Conservation (phyloP, 495 filamentous ascomycete genomes). For the Penicillium herquei region DNA sequence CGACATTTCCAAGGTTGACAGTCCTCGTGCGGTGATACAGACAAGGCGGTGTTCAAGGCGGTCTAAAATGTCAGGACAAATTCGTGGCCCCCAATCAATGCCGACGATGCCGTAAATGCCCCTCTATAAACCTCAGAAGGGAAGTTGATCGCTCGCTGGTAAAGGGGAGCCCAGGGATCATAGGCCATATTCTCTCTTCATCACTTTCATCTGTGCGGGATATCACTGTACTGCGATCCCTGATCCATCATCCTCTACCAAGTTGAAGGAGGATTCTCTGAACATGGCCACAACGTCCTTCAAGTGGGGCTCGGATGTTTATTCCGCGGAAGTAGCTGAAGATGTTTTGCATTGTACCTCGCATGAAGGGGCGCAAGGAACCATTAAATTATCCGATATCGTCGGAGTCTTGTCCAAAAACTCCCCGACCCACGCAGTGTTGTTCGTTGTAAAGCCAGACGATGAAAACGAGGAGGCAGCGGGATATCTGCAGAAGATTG, state of each 20-base stretch:
- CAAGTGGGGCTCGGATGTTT: not conserved
- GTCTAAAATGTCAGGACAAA: not conserved
- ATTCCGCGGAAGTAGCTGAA: constrained; percentile 8
- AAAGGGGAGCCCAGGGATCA: no score
- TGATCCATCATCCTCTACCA: no score
- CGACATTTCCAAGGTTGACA: no score
- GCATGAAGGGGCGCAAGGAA: constrained; percentile 11
- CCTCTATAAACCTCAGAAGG: no score
- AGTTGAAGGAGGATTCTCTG: no score
- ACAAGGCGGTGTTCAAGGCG: not conserved
- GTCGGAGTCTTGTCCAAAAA: constrained; percentile 23
- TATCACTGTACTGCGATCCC: no score
- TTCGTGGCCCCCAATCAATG: not conserved
- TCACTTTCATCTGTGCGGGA: no score
- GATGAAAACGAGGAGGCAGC: not conserved
- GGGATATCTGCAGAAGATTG: constrained; percentile 15
- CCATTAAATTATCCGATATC: constrained; percentile 29
- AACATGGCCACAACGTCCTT: not conserved
- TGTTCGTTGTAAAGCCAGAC: constrained; percentile 24
- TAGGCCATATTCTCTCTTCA: no score
- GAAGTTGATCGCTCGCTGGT: no score
- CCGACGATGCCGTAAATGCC: no score
- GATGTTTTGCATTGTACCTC: constrained; percentile 17
- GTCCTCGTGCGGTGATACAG: no score
- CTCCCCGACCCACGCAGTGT: constrained; percentile 13